phyloP scores from a whole-genome alignment of 352 stramenopile species.

The Aphanomyces cochlioides region DNA sequence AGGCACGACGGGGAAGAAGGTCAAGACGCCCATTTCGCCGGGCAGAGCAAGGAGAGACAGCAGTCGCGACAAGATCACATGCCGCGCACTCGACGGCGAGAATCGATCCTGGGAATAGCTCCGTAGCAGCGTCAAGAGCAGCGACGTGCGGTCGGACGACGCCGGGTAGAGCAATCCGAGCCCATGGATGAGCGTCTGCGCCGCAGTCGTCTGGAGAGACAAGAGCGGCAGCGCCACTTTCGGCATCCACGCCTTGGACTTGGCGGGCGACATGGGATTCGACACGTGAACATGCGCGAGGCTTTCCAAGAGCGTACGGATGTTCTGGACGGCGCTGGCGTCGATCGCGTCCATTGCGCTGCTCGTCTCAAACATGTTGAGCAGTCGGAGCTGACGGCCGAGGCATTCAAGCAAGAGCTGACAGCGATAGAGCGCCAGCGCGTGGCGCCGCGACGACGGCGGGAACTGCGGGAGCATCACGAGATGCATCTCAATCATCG shows the following conservation, averaged over 20 bases:
- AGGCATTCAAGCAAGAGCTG: slow-evolving; percentile 4
- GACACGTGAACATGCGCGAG: slow-evolving; percentile 34
- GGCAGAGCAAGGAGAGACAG: slow-evolving; percentile 52
- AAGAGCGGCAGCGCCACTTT: slow-evolving; percentile 1
- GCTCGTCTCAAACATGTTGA: not conserved
- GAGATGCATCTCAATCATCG: slow-evolving; percentile 41
- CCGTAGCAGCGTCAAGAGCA: slow-evolving; percentile 63
- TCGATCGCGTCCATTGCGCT: not conserved
- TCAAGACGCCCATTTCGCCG: slow-evolving; percentile 61
- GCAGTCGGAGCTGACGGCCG: not conserved
- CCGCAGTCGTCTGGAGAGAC: slow-evolving; percentile 54
- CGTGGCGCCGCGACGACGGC: not conserved
- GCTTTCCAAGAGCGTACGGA: slow-evolving; percentile 39
- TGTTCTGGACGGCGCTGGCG: not conserved
- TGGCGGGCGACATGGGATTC: slow-evolving; percentile 21
- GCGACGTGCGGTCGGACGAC: slow-evolving; percentile 53
- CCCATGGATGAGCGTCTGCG: slow-evolving; percentile 58
- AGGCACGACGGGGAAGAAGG: slow-evolving; percentile 49
- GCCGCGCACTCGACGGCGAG: slow-evolving; percentile 38
- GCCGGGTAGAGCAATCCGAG: slow-evolving; percentile 62
- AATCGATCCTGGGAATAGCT: slow-evolving; percentile 41
- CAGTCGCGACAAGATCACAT: slow-evolving; percentile 55
- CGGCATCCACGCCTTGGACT: slow-evolving; percentile 33
- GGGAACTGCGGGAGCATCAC: not conserved
- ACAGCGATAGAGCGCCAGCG: not conserved